phyloP scores from a whole-genome alignment of 1,284 basidiomycete genomes.

The Trichosporon sp. region DNA sequence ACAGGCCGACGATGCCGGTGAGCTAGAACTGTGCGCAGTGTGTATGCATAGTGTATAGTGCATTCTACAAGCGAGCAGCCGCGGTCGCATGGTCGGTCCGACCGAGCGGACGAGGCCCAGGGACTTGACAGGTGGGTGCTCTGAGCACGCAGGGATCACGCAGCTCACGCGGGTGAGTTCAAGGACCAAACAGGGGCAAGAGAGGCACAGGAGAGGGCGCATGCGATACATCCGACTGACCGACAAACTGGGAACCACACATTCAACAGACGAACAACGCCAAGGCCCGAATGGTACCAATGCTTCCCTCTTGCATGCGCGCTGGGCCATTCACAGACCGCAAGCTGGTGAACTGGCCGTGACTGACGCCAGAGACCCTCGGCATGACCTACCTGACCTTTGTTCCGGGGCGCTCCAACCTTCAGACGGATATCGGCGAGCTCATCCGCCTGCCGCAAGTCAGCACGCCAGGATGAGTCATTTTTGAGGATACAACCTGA shows the following conservation, averaged over 20 bases:
- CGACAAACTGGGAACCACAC: background rate
- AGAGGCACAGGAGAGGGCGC: background rate
- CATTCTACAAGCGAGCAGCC: background rate
- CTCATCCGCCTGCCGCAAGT: too few relatives aligned
- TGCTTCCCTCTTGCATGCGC: background rate
- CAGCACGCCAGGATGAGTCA: background rate
- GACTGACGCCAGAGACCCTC: too few relatives aligned
- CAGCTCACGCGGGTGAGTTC: background rate
- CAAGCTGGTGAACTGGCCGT: background rate
- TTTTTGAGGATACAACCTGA: background rate
- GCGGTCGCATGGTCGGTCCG: background rate
- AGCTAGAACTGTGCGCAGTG: background rate
- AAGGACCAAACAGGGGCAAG: background rate
- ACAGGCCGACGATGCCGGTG: background rate
- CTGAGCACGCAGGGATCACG: background rate
- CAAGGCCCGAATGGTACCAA: background rate
- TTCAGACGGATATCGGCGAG: too few relatives aligned
- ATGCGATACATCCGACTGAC: background rate
- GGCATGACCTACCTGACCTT: too few relatives aligned
- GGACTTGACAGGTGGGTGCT: background rate
- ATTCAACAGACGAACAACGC: background rate
- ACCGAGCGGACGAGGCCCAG: too few relatives aligned
- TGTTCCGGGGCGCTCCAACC: too few relatives aligned
- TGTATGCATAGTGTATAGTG: background rate
- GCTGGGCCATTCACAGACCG: too few relatives aligned